phyloP scores from a whole-genome alignment of 805 yeast species.

The Metschnikowia drakensbergensis region DNA sequence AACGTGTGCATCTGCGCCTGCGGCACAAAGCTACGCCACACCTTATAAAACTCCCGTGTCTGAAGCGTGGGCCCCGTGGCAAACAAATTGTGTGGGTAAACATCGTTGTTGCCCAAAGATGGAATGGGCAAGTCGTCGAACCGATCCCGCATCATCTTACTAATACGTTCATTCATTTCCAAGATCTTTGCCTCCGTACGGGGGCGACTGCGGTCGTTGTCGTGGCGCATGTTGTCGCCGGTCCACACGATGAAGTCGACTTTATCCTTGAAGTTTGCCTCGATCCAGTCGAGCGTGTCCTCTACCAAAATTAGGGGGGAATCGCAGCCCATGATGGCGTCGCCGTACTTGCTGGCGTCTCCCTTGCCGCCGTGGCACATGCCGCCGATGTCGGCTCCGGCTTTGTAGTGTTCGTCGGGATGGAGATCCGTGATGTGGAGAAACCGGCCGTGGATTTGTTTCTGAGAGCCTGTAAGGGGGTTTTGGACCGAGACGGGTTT shows the following conservation, averaged over 20 bases:
- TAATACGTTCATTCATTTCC: conserved; percentile 59
- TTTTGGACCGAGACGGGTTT: conserved; percentile 23
- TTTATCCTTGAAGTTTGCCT: conserved; percentile 60
- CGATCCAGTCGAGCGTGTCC: conserved; percentile 64
- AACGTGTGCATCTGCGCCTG: conserved; percentile 73
- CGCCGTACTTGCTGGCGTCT: conserved; percentile 65
- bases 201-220: conserved; percentile 70
- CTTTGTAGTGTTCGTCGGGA: conserved; percentile 67
- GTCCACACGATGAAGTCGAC: conserved; percentile 89
- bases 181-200: conserved; percentile 71
- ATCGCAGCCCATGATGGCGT: conserved; percentile 75
- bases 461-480: conserved; percentile 19
- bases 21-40: conserved; percentile 75
- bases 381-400: conserved; percentile 43
- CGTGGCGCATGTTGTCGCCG: conserved; percentile 85
- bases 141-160: conserved; percentile 47
- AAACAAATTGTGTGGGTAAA: conserved; percentile 82
- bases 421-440: conserved; percentile 85
- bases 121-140: conserved; percentile 61
- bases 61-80: conserved; percentile 87
- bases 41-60: conserved; percentile 68
- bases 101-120: conserved; percentile 81
- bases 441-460: conserved; percentile 65
- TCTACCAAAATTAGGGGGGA: conserved; percentile 60
- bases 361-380: conserved; percentile 61